These are phyloP conservation scores for Platismatia glauca DNA, from an alignment of 495 filamentous ascomycete species.

Conservation along the genomic window DNA sequence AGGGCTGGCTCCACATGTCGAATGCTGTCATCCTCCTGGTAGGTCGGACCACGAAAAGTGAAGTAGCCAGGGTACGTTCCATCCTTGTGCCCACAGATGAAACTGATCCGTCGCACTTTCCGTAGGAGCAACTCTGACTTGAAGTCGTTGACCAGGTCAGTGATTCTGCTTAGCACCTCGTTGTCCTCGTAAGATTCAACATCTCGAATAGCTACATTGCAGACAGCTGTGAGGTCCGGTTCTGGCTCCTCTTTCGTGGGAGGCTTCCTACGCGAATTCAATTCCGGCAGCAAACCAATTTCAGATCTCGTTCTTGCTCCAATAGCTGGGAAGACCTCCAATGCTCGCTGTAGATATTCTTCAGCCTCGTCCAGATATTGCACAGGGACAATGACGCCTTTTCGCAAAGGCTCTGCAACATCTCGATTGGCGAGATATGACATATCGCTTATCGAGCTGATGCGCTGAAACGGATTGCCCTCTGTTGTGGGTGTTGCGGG, in stretches of 20 bases:
- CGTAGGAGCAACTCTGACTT: constrained; percentile 75
- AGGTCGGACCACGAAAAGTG: constrained; percentile 89
- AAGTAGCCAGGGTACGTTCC: constrained; percentile 95
- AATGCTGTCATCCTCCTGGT: constrained; percentile 86
- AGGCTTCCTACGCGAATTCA: constrained; percentile 60
- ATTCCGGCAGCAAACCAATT: constrained; percentile 57
- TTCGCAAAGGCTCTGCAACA: constrained; percentile 67
- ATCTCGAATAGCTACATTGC: constrained; percentile 87
- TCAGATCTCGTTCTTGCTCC: constrained; percentile 38
- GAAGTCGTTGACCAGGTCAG: constrained; percentile 64
- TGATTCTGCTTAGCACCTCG: constrained; percentile 67
- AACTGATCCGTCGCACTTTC: constrained; percentile 80
- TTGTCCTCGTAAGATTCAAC: constrained; percentile 77
- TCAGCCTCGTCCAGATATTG: constrained; percentile 90
- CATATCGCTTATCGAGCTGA: constrained; percentile 95
- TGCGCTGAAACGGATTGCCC: constrained; percentile 59
- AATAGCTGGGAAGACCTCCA: constrained; percentile 65
- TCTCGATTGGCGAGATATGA: constrained; percentile 65
- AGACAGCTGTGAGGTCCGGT: constrained; percentile 68
- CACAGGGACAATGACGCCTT: constrained; percentile 89
- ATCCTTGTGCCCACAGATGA: constrained; percentile 91
- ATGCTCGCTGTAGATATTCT: constrained; percentile 67
- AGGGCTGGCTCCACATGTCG: constrained; percentile 94
- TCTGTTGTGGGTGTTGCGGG: constrained; percentile 68
- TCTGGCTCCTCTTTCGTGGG: constrained; percentile 37